Evolutionary conservation across 495 filamentous ascomycete genomes (phyloP).

Genomic region (Talaromyces nanjingensis): DNA sequence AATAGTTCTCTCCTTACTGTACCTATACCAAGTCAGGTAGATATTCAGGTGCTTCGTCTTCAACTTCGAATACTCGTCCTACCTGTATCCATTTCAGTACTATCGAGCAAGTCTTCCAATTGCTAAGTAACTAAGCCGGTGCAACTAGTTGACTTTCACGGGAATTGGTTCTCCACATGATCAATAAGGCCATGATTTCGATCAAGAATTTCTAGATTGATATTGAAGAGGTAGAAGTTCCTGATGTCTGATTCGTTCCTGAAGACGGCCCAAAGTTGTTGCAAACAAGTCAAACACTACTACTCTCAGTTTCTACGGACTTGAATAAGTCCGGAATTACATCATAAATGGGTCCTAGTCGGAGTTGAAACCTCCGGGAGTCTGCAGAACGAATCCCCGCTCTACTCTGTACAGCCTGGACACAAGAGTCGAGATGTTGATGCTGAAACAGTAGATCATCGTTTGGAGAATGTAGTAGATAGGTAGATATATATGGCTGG

Average conservation of each 20-base stretch:
- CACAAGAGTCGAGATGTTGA: too few relatives aligned
- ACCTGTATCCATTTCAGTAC: neutral
- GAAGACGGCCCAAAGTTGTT: too few relatives aligned
- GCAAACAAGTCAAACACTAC: neutral
- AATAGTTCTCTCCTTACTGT: neutral
- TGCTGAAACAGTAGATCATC: too few relatives aligned
- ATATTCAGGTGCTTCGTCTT: neutral
- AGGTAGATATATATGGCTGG: neutral
- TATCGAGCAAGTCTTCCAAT: neutral
- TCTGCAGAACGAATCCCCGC: neutral
- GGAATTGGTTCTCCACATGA: neutral
- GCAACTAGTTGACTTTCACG: too few relatives aligned
- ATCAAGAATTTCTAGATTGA: neutral
- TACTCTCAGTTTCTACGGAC: neutral
- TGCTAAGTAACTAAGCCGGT: too few relatives aligned
- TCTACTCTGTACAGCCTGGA: too few relatives aligned
- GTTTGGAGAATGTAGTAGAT: too few relatives aligned
- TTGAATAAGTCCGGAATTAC: neutral
- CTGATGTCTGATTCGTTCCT: neutral
- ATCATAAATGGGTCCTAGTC: neutral
- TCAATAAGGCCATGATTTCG: neutral
- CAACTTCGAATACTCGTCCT: neutral
- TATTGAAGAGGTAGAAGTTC: neutral
- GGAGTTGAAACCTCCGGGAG: neutral
- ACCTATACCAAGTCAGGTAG: too few relatives aligned